Percentiles rank a stretch among this genome's conserved stretches.
phyloP scores from a whole-genome alignment of 1,139 yeast genomes.

The Geotrichum candidum region DNA sequence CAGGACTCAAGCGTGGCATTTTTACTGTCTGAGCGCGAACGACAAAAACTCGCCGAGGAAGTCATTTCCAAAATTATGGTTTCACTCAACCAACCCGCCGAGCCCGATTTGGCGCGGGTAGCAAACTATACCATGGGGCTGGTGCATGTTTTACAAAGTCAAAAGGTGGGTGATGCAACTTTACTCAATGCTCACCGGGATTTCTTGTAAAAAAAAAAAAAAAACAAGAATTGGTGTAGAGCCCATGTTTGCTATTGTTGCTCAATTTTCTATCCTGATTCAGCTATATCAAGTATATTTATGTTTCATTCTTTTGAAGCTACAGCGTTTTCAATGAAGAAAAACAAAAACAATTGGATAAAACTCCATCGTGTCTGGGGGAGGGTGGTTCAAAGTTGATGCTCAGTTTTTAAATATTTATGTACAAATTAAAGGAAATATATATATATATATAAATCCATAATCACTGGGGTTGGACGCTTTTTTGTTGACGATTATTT shows the following conservation, averaged over 20 bases:
- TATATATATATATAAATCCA: neutral
- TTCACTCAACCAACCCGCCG: constrained; percentile 40
- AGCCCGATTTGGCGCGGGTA: constrained; percentile 37
- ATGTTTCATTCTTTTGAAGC: too few relatives aligned
- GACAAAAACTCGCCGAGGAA: constrained; percentile 40
- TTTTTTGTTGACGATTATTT: neutral
- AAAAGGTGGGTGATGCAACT: constrained; percentile 14
- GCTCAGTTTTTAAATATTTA: too few relatives aligned
- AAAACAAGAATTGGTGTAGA: too few relatives aligned
- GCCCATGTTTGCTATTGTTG: neutral
- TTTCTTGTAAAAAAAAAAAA: neutral
- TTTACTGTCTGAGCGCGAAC: constrained; percentile 36
- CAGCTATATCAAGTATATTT: too few relatives aligned
- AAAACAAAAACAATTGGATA: too few relatives aligned
- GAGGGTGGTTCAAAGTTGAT: too few relatives aligned
- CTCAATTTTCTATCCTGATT: neutral
- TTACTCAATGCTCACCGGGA: neutral
- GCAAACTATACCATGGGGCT: constrained; percentile 35
- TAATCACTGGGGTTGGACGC: neutral
- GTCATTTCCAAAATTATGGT: constrained; percentile 42
- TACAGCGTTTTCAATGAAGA: too few relatives aligned
- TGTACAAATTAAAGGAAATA: too few relatives aligned
- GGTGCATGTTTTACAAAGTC: constrained; percentile 33
- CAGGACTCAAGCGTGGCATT: constrained; percentile 36
- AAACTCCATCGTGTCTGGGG: too few relatives aligned